A percentile compares a stretch with the other conserved stretches of the same genome.
These are phyloP conservation scores for Cladophialophora chaetospira DNA, from an alignment of 2,329 filamentous ascomycete genomes.

Conservation along the genomic window DNA sequence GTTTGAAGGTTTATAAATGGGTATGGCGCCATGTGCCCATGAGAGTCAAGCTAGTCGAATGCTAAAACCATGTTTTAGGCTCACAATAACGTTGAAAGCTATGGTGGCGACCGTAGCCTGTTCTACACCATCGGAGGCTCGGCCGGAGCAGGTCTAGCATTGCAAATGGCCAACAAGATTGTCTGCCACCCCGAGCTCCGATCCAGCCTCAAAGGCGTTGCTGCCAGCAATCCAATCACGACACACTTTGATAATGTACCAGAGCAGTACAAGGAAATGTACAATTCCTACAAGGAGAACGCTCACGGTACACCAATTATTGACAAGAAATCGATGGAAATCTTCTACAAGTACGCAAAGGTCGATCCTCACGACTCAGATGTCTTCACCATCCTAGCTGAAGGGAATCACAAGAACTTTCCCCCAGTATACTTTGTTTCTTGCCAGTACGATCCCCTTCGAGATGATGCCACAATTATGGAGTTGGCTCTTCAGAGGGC, in stretches of 20 bases:
- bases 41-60: not conserved
- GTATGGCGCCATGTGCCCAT: not conserved
- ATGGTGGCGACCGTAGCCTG: not conserved
- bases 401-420: not conserved
- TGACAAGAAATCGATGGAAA: not conserved
- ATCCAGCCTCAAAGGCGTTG: not conserved
- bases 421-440: not conserved
- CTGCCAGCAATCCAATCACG: not conserved
- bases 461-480: slow-evolving; percentile 1
- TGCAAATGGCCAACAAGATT: not conserved
- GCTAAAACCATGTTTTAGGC: not conserved
- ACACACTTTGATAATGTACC: not conserved
- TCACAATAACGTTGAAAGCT: not conserved
- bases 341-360: not conserved
- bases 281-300: not conserved
- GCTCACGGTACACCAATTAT: not conserved
- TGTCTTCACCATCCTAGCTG: not conserved
- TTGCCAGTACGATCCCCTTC: not conserved
- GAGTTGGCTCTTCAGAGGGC: not conserved
- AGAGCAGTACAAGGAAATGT: not conserved
- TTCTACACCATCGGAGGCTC: not conserved
- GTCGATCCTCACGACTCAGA: not conserved
- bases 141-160: not conserved
- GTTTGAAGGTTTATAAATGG: not conserved
- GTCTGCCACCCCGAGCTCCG: not conserved